Evolutionary conservation across 352 stramenopile species (phyloP).

Genomic region (Phytophthora hibernalis): DNA sequence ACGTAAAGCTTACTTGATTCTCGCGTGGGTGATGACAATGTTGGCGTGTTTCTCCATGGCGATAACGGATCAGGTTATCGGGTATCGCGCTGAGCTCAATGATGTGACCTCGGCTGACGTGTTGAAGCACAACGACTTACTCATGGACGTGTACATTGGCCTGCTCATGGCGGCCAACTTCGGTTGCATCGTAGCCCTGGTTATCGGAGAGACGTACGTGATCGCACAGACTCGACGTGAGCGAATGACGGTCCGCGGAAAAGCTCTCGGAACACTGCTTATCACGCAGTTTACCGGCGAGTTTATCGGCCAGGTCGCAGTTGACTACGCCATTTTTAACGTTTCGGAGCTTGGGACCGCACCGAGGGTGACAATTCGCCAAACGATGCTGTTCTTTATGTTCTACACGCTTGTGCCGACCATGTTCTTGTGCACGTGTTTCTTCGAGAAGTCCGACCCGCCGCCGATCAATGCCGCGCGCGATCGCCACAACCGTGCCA

Average conservation of each 20-base stretch:
- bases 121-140: constrained; percentile 13
- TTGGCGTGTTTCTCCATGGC: constrained; percentile 47
- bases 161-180: constrained; percentile 52
- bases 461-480: constrained; percentile 34
- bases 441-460: constrained; percentile 48
- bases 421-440: constrained; percentile 41
- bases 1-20: constrained; percentile 84
- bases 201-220: constrained; percentile 54
- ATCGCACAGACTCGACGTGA: constrained; percentile 50
- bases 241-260: constrained; percentile 37
- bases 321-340: constrained; percentile 43
- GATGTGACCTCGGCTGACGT: constrained; percentile 25
- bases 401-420: constrained; percentile 55
- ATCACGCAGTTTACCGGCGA: constrained; percentile 46
- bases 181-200: constrained; percentile 47
- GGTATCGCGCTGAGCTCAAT: constrained; percentile 29
- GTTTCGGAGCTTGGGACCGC: constrained; percentile 19
- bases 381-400: constrained; percentile 42
- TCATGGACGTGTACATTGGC: constrained; percentile 46
- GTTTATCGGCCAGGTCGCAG: constrained; percentile 40
- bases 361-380: constrained; percentile 36
- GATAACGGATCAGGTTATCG: constrained; percentile 41
- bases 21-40: constrained; percentile 54
- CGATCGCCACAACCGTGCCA: constrained; percentile 30
- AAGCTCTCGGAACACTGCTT: constrained; percentile 42